phyloP scores from a whole-genome alignment of 352 stramenopile species.

The Phytophthora cactorum region DNA sequence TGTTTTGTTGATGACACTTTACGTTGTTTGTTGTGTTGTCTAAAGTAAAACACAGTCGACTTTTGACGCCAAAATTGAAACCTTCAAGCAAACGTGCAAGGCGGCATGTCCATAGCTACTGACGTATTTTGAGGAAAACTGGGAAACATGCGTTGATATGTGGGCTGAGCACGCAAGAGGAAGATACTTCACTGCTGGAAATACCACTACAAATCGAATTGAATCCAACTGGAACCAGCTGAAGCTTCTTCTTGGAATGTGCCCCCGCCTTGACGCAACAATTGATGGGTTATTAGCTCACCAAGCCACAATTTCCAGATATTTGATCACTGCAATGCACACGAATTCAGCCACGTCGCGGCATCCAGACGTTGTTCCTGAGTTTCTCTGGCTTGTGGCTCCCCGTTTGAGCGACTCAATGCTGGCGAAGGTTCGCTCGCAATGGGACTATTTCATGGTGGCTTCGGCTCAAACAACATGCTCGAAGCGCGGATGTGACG shows the following conservation, averaged over 20 bases:
- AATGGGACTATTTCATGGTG: not conserved
- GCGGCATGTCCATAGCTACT: no score
- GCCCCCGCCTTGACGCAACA: not conserved
- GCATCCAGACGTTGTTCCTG: not conserved
- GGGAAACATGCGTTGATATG: not conserved
- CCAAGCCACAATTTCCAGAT: not conserved
- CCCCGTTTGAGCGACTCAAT: not conserved
- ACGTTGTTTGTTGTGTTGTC: no score
- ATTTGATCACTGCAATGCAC: not conserved
- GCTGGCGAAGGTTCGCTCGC: not conserved
- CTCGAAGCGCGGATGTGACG: not conserved
- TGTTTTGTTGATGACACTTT: no score
- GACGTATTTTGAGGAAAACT: not conserved
- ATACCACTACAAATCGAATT: not conserved
- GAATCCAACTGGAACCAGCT: not conserved
- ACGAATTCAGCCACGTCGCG: not conserved
- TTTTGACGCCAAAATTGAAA: no score
- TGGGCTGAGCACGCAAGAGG: not conserved
- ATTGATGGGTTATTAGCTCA: not conserved
- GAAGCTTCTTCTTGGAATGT: not conserved
- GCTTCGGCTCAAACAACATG: not conserved
- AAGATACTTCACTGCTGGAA: not conserved
- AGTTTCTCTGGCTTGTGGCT: not conserved
- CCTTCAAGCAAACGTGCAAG: no score
- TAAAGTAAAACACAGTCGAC: no score